Evolutionary conservation across 139 green algal genomes (phyloP).

Genomic region (Helicosporidium sp.): DNA sequence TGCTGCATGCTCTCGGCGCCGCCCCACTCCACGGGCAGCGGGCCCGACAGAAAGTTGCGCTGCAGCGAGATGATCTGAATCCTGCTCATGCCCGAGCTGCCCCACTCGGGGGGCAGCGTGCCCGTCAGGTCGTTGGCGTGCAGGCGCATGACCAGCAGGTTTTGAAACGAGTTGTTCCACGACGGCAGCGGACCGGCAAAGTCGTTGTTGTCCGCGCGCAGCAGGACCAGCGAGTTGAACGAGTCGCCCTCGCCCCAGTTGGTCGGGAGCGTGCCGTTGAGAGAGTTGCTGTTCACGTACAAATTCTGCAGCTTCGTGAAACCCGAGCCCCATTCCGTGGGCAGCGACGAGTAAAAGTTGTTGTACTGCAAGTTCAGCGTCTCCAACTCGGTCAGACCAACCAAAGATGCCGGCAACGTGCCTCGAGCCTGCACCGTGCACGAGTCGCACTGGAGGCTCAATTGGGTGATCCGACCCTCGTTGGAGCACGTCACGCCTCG

Average conservation of each 20-base stretch:
- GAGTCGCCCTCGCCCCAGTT: background rate
- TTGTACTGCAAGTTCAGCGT: slow-evolving; percentile 8
- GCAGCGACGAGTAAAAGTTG: background rate
- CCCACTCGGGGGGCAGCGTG: background rate
- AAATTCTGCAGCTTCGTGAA: too few species aligned
- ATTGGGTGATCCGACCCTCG: background rate
- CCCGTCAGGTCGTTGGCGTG: background rate
- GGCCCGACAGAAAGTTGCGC: slow-evolving; percentile 3
- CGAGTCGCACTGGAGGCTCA: background rate
- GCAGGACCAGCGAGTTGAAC: background rate
- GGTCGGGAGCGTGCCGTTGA: background rate
- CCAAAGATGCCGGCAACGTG: slow-evolving; percentile 1
- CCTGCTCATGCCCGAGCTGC: background rate
- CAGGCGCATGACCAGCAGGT: background rate
- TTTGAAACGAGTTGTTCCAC: too few species aligned
- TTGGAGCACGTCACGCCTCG: slow-evolving; percentile 1
- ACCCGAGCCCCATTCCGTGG: background rate
- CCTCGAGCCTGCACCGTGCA: slow-evolving; percentile 1
- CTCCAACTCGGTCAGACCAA: background rate
- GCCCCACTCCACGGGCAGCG: slow-evolving; percentile 10
- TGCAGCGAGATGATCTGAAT: background rate
- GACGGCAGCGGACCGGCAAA: too few species aligned
- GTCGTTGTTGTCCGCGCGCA: too few species aligned
- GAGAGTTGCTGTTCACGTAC: too few species aligned
- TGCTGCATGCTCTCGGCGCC: slow-evolving; percentile 4